Conservation (phyloP, 257 asterid genomes). For the Solanum virginianum region DNA sequence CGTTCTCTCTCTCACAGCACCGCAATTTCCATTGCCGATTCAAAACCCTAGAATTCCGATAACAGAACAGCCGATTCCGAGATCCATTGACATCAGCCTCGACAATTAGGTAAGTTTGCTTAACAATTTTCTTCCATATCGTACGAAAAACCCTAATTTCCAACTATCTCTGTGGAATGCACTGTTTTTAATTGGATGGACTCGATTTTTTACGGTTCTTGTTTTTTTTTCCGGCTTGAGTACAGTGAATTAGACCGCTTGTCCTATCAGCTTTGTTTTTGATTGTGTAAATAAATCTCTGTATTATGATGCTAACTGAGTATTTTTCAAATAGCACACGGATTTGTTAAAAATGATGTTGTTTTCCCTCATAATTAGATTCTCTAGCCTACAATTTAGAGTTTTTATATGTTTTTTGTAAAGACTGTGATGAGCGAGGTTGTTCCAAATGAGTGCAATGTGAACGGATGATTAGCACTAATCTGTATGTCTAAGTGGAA, state of each 20-base stretch:
- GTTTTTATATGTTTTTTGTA: not conserved
- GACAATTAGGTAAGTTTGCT: conserved; percentile 19
- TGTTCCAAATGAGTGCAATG: not conserved
- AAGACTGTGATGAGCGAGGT: not conserved
- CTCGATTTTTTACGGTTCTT: not conserved
- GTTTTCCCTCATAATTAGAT: not conserved
- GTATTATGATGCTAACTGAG: not conserved
- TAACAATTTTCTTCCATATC: not conserved
- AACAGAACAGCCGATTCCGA: conserved; percentile 20
- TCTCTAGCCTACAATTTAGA: not conserved
- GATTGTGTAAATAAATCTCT: not conserved
- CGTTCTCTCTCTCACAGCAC: conserved; percentile 2
- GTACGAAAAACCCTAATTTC: conserved; percentile 15
- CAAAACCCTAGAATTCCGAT: conserved; percentile 39
- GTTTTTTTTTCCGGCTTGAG: not conserved
- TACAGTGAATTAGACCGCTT: not conserved
- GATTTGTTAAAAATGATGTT: not conserved
- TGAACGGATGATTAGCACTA: not conserved
- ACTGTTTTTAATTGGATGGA: not conserved
- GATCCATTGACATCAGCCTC: conserved; percentile 13
- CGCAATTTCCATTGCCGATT: conserved; percentile 29
- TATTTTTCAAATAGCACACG: not conserved
- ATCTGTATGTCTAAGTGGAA: not conserved
- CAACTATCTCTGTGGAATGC: not conserved
- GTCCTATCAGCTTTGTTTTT: not conserved